Percentiles rank a stretch among this genome's conserved stretches.
Evolutionary conservation across 176 grass and related monocot species (phyloP).

Genomic region (Canna indica): DNA sequence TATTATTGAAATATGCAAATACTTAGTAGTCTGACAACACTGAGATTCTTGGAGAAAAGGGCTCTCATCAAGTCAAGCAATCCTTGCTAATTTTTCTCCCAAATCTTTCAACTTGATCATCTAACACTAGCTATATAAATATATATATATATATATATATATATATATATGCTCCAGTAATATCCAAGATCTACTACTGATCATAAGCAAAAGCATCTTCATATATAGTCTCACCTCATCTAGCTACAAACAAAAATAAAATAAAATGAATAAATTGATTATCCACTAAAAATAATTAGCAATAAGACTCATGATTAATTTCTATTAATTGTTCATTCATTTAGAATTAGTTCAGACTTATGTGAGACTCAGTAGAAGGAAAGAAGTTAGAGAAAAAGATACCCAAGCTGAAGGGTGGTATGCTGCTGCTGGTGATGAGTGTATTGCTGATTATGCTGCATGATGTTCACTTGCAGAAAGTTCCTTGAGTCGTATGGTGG

Average conservation of each 20-base stretch:
- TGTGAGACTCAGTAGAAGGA: background rate
- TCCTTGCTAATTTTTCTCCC: background rate
- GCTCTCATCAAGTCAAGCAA: background rate
- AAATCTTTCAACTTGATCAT: background rate
- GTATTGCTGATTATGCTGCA: conserved; percentile 59
- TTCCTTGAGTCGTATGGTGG: conserved; percentile 53
- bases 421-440: conserved; percentile 36
- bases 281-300: too few species aligned
- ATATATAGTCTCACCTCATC: background rate
- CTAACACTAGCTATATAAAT: background rate
- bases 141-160: too few species aligned
- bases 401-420: conserved; percentile 41
- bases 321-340: too few species aligned
- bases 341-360: background rate
- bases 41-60: background rate
- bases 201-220: background rate
- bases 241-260: too few species aligned
- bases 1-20: background rate
- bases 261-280: too few species aligned
- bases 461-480: conserved; percentile 70
- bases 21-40: background rate
- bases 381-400: background rate
- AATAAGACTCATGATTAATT: too few species aligned
- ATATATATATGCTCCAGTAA: background rate
- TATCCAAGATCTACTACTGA: background rate